Base-by-base conservation (phyloP, 2,329 filamentous ascomycete genomes). In the Simplicillium aogashimaense region DNA sequence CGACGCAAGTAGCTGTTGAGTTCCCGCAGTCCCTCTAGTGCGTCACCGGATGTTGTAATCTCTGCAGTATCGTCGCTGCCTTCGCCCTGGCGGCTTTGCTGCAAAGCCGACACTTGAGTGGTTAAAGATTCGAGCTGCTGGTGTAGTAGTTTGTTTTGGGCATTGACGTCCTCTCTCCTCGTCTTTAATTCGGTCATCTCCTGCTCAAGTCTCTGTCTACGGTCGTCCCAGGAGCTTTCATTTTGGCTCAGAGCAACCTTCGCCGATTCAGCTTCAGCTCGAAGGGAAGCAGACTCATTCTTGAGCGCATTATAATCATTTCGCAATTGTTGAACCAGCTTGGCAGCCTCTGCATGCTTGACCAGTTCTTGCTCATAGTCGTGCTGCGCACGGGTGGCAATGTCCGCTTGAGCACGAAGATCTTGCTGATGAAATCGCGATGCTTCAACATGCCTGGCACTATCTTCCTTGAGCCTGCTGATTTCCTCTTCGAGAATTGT, bases 301-400 rank as follows among this genome's bases (percentile, higher is more conserved):
- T 86, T 89, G 45, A 97, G 64, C 50, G 86, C 70, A 53, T 94
- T 92, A 60, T 85, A 76, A 48, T 97, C 87, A 4, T 72, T 70
- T 38, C 92, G 85, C 37, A 95, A 69, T 39, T 72, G 72, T 50
- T 94, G 87, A 12, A 95, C 70, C 29, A 78, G 76, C 61, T 88
- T 89, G 11, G 90, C 86, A n/a, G 90, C 92, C 49, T 95, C 87
- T 2, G 89, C 90, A 61, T 98, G 92, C 65, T 92, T 95, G 53
- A 95, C 76, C 10, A 98, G 73, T 59, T 98, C 92, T 46, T 81
- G 81, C 59, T 98, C 94, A 56, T 98, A 98, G 50, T 92, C 89
- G 55, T 94, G 83, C 57, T 98, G 92, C 3, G 92, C 88, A 58
- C 87, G 85, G 39, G 87, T 81, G 3, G 92, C 88, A 53, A 98